Conservation (phyloP, 805 yeast genomes). For the Starmerella cellae region DNA sequence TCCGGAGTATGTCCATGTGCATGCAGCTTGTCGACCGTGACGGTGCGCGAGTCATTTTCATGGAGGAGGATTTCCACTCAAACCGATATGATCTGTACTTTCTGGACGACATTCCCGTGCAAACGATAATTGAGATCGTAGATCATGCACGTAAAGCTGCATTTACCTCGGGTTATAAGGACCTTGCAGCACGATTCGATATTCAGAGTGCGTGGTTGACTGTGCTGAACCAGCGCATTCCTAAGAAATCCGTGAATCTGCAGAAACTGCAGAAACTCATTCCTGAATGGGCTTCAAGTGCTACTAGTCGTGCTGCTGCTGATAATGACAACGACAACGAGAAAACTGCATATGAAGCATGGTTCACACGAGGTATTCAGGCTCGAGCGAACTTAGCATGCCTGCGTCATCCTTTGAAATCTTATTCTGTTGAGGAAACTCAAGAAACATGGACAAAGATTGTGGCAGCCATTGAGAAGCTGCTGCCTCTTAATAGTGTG, state of each 20-base stretch:
- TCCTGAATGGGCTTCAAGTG: background rate
- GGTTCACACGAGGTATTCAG: constrained; percentile 11
- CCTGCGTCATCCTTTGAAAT: constrained; percentile 4
- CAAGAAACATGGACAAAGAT: constrained; percentile 12
- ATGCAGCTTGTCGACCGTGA: constrained; percentile 16
- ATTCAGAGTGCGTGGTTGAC: constrained; percentile 20
- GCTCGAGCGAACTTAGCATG: constrained; percentile 10
- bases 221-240: constrained; percentile 16
- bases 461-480: constrained; percentile 14
- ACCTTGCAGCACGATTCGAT: constrained; percentile 45
- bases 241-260: constrained; percentile 13
- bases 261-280: constrained; percentile 10
- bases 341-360: background rate
- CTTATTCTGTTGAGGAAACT: constrained; percentile 16
- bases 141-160: constrained; percentile 34
- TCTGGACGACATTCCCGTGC: constrained; percentile 21
- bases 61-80: constrained; percentile 27
- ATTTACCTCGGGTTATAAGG: constrained; percentile 34
- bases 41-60: constrained; percentile 21
- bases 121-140: constrained; percentile 17
- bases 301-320: background rate
- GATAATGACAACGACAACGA: background rate
- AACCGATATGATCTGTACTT: constrained; percentile 45
- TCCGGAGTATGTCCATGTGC: constrained; percentile 17
- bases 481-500: constrained; percentile 13